Conservation (phyloP, 805 yeast species). For the Wickerhamomyces strasburgensis region DNA sequence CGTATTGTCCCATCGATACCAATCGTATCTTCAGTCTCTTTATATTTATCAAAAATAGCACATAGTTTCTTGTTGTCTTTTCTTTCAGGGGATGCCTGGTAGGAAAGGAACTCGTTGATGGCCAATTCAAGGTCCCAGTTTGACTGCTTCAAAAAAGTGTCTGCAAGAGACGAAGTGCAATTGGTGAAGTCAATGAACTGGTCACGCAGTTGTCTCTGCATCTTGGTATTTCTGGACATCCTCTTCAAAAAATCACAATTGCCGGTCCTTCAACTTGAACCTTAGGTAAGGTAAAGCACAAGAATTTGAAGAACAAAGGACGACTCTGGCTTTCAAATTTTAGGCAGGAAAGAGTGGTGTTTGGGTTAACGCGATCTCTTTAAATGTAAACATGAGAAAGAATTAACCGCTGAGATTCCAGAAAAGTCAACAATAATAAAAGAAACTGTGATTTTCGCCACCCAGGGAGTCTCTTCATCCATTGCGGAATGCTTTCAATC, state of each 20-base stretch:
- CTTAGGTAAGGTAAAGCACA: not conserved
- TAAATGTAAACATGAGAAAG: too few species aligned
- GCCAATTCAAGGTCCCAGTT: slow-evolving; percentile 26
- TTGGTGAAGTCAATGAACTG: slow-evolving; percentile 26
- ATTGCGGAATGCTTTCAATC: too few species aligned
- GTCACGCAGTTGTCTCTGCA: slow-evolving; percentile 24
- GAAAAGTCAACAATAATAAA: too few species aligned
- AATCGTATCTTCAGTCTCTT: slow-evolving; percentile 34
- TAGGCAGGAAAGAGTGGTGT: too few species aligned
- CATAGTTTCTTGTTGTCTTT: slow-evolving; percentile 14
- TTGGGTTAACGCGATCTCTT: too few species aligned
- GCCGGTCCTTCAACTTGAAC: too few species aligned
- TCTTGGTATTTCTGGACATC: slow-evolving; percentile 19
- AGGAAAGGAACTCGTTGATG: slow-evolving; percentile 23
- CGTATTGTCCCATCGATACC: slow-evolving; percentile 75
- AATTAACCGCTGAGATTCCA: too few species aligned
- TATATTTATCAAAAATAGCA: slow-evolving; percentile 20
- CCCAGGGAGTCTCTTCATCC: too few species aligned
- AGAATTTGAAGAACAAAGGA: too few species aligned
- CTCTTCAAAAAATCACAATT: too few species aligned
- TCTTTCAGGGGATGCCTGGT: slow-evolving; percentile 14
- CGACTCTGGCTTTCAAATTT: too few species aligned
- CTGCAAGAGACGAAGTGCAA: slow-evolving; percentile 21
- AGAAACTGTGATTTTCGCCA: too few species aligned
- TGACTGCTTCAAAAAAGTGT: slow-evolving; percentile 16